phyloP scores from a whole-genome alignment of 2,329 filamentous ascomycete species.

The Trichoderma sp. region DNA sequence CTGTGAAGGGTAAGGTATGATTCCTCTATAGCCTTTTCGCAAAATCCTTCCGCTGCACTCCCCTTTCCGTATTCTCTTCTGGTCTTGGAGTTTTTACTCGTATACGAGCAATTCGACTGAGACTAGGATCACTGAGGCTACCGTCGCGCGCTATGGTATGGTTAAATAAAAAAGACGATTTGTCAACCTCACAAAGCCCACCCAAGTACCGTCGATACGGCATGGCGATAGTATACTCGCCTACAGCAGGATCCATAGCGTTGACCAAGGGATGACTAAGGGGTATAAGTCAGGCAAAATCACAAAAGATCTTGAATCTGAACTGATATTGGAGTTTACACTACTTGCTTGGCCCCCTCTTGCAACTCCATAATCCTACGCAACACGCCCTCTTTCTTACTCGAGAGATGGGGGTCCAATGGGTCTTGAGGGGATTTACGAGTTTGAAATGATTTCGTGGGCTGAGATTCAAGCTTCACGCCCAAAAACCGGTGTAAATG shows the following conservation, averaged over 20 bases:
- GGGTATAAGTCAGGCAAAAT: background rate
- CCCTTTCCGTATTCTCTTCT: background rate
- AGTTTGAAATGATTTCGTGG: background rate
- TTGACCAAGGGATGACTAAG: background rate
- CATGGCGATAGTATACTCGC: background rate
- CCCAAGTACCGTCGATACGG: no score
- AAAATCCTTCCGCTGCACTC: background rate
- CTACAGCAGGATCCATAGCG: background rate
- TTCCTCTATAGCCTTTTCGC: background rate
- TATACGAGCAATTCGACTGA: background rate
- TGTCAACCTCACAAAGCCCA: background rate
- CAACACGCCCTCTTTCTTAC: background rate
- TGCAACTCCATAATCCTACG: background rate
- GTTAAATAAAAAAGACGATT: background rate
- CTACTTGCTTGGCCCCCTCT: background rate
- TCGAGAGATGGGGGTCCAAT: background rate
- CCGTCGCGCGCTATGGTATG: background rate
- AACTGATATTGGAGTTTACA: background rate
- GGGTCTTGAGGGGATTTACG: background rate
- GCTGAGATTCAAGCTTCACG: background rate
- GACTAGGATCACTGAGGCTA: background rate
- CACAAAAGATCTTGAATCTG: background rate
- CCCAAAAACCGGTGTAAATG: background rate
- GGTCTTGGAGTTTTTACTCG: background rate
- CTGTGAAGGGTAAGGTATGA: background rate